Base-by-base conservation (phyloP, 352 stramenopile species). In the Phytophthora ohioensis region DNA sequence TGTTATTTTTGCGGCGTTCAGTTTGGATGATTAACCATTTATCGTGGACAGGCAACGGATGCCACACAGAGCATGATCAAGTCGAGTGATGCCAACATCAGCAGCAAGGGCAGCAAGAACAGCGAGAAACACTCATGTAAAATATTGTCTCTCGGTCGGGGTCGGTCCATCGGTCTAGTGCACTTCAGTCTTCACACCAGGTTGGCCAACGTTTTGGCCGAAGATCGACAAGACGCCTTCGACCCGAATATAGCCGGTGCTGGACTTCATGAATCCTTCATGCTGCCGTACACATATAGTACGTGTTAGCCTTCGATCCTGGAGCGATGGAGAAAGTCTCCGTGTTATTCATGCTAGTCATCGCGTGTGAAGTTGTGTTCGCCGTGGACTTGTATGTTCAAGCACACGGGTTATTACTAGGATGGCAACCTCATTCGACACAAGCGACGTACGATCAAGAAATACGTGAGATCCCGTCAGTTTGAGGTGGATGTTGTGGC, bases 361-460 rank as follows among this genome's bases (percentile, higher is more conserved):
- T 80, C 13, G 27, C 45, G 2, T 82, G 57, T 43, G 85, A 93
- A 52, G 11, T 77, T 3, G 32, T 91, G 9, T 90, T 93, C 42
- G 13, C 82, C 5, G n/a, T 80, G 7, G 85, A 91, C 45, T 67
- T 93, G 12, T 73, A 71, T 15, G 70, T 91, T 3, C 80, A 88
- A 53, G 69, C 83, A 11, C 75, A 90, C 76, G 5, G 80, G 80
- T 5, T 88, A 77, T 48, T 88, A 90, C 67, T 67, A 80, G 15
- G 78, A 87, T 21, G 82, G 81, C 32, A 84, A 89, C 55, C 36
- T 88, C n/a, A 65, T 87, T 34, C 79, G 75, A 12, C 76, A 90
- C 45, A 64, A 76, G 11, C 38, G 38, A 43, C 9, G 38, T 13
- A 43, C 38, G 5, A 43, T 43, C 38, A 4, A 43, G 38, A 43